Conservation (phyloP, 2,329 filamentous ascomycete genomes). For the Hypoxylon sp. region DNA sequence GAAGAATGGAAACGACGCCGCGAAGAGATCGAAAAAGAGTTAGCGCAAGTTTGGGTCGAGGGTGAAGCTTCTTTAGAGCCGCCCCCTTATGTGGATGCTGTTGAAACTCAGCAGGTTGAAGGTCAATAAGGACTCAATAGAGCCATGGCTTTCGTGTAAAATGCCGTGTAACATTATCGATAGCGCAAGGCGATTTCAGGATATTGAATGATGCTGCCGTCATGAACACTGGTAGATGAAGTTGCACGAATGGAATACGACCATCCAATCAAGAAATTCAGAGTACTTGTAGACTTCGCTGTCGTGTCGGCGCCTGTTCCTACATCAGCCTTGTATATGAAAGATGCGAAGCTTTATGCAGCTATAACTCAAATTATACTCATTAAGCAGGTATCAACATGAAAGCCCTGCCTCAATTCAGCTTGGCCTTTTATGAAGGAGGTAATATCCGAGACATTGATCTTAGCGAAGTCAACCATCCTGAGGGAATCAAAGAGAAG, state of each 20-base stretch:
- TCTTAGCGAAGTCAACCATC: not conserved
- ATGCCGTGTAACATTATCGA: constrained; percentile 20
- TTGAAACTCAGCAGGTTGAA: constrained; percentile 29
- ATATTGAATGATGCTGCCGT: constrained; percentile 8
- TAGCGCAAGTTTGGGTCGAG: constrained; percentile 73
- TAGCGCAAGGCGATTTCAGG: constrained; percentile 18
- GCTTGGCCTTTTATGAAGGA: too few relatives aligned
- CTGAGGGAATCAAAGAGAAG: not conserved
- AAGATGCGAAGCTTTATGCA: too few relatives aligned
- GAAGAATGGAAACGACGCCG: constrained; percentile 84
- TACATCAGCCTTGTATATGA: too few relatives aligned
- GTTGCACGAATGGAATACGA: not conserved
- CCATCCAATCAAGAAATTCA: too few relatives aligned
- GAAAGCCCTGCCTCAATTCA: too few relatives aligned
- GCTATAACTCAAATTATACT: too few relatives aligned
- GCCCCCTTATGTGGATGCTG: constrained; percentile 58
- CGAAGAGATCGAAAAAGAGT: constrained; percentile 84
- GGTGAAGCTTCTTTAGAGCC: constrained; percentile 61
- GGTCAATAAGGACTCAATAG: constrained; percentile 9
- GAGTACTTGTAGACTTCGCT: too few relatives aligned
- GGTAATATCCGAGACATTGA: not conserved
- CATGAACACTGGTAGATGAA: not conserved
- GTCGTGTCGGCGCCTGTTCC: too few relatives aligned
- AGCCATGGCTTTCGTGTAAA: constrained; percentile 6
- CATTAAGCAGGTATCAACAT: too few relatives aligned